Conservation (phyloP, 768 basidiomycete genomes). For the Pleurotus cornucopiae region DNA sequence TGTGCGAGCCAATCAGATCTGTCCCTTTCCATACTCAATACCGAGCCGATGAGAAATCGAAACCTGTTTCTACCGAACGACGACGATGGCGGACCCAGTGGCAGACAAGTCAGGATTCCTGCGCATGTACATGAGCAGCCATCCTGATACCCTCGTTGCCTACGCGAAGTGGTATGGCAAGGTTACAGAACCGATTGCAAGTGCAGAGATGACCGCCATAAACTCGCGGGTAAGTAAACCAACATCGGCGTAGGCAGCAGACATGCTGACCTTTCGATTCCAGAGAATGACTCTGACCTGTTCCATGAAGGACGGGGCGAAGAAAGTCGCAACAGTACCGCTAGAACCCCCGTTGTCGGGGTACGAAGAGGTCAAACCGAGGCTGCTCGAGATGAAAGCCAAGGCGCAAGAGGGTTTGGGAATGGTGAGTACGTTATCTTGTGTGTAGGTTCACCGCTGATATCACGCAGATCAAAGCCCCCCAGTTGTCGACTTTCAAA, state of each 20-base stretch:
- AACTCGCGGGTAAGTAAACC: slow-evolving; percentile 50
- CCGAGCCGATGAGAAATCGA: no score
- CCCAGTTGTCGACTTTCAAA: slow-evolving; percentile 55
- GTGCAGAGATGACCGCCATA: slow-evolving; percentile 71
- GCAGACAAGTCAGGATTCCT: slow-evolving; percentile 73
- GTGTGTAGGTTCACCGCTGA: background rate
- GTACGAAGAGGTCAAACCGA: slow-evolving; percentile 81
- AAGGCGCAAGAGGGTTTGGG: slow-evolving; percentile 77
- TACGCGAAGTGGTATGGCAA: slow-evolving; percentile 78
- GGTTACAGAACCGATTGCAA: slow-evolving; percentile 46
- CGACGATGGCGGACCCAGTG: slow-evolving; percentile 63
- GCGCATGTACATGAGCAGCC: slow-evolving; percentile 80
- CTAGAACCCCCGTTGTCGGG: slow-evolving; percentile 71
- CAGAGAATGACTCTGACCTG: slow-evolving; percentile 74
- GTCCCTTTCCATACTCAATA: no score
- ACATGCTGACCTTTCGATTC: background rate
- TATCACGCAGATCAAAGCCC: slow-evolving; percentile 49
- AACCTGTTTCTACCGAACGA: background rate
- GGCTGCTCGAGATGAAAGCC: slow-evolving; percentile 75
- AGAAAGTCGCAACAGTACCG: slow-evolving; percentile 46
- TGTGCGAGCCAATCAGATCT: no score
- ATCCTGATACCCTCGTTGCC: slow-evolving; percentile 80
- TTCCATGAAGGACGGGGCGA: slow-evolving; percentile 42
- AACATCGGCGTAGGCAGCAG: no score
- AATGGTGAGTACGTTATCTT: slow-evolving; percentile 46